These are phyloP conservation scores for Saccharomycopsis vini DNA, from an alignment of 805 yeast species.

Conservation along the genomic window DNA sequence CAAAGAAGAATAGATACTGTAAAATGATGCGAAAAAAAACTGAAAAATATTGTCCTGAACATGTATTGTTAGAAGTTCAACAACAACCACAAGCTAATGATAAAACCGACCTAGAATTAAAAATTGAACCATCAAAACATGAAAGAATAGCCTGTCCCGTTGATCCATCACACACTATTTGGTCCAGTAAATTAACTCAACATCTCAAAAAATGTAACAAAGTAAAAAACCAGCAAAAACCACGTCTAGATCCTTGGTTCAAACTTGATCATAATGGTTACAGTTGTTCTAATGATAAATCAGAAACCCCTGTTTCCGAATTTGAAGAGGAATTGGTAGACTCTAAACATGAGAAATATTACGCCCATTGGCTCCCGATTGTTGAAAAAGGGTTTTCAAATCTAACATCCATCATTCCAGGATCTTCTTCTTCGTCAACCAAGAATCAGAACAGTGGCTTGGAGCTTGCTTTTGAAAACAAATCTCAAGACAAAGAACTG, in stretches of 20 bases:
- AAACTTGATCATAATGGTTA: no score
- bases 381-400: constrained; percentile 29
- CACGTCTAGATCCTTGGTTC: constrained; percentile 42
- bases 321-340: background rate
- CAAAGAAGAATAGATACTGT: constrained; percentile 47
- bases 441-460: no score
- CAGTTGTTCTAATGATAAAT: background rate
- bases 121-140: constrained; percentile 9
- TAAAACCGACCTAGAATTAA: constrained; percentile 1
- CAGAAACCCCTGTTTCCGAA: no score
- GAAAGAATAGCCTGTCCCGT: constrained; percentile 63
- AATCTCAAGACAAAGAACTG: constrained; percentile 23
- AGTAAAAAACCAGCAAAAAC: constrained; percentile 26
- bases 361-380: constrained; percentile 26
- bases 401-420: background rate
- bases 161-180: constrained; percentile 67
- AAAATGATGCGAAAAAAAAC: constrained; percentile 47
- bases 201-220: constrained; percentile 61
- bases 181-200: constrained; percentile 44
- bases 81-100: constrained; percentile 18
- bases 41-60: constrained; percentile 52
- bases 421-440: background rate
- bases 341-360: constrained; percentile 13
- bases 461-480: constrained; percentile 23
- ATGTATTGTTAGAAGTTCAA: constrained; percentile 28